Evolutionary conservation across 2,329 filamentous ascomycete species (phyloP), one percentile per base, ranked within the genome.

Genomic region (Sporothrix inflata): DNA sequence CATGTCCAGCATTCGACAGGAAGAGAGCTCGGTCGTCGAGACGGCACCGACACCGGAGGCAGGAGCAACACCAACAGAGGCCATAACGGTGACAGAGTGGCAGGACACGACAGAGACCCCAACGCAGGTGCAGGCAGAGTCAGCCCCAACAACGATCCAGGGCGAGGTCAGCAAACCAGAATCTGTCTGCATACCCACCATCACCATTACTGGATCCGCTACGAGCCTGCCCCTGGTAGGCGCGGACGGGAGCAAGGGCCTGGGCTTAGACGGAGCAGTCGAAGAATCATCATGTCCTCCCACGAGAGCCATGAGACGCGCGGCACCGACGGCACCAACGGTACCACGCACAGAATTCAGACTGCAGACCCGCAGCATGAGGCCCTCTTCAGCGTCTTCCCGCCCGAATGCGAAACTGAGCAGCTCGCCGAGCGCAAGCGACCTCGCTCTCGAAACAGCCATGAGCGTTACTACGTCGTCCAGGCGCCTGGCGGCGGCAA

Each of bases 131-230:
- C 38, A 38, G 30, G 55, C 19, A 42, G 47, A 61, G 24, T 30
- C 49, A 7, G 24, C 34, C 8, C 9, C 19, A 24, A 11, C 24
- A 16, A 19, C 42, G 21, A 45, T 34, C 34, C 47, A 34, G 14
- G 45, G 63, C 71, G 55, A 69, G 19, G 16, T 9, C 27, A 51
- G 14, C 66, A 42, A 34, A 3, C n/a, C 66, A 67, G 38, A 74
- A 76, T 86, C 75, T 88, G 87, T 76, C 75, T 88, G 72, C 87
- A 89, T 78, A 87, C 85, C 75, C 88, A 90, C 76, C 87, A 90
- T 76, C 87, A 89, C 78, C 87, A 89, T 80, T 89, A 89, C 82
- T 89, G 87, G 87, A 85, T 74, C 81, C 78, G 77, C 3, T 69
- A 72, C 11, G 73, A 78, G 73, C 71, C 76, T 8, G 71, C 74